phyloP scores from a whole-genome alignment of 768 basidiomycete genomes.

The Porphyrellus cyaneotinctus region DNA sequence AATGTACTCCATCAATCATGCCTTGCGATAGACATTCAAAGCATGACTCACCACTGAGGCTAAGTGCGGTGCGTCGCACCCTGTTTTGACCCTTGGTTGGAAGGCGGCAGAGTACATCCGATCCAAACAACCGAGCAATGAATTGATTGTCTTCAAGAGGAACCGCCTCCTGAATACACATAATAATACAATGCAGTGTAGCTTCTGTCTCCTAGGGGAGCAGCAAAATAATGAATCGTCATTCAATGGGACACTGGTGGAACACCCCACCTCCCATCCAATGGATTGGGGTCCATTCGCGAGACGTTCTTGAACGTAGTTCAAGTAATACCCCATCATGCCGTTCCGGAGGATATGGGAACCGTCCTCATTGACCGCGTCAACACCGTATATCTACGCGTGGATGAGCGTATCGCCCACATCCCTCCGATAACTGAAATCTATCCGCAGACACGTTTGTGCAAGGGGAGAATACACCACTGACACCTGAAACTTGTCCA shows the following conservation, averaged over 20 bases:
- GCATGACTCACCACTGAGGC: constrained; percentile 61
- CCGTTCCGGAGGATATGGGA: constrained; percentile 74
- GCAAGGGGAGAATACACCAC: constrained; percentile 22
- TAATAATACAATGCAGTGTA: constrained; percentile 77
- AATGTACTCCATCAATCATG: not conserved
- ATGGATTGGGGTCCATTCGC: constrained; percentile 38
- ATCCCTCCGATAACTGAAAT: constrained; percentile 70
- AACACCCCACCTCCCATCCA: constrained; percentile 70
- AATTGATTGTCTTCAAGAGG: constrained; percentile 52
- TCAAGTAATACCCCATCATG: constrained; percentile 70
- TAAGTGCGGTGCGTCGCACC: constrained; percentile 68
- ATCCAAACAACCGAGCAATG: constrained; percentile 64
- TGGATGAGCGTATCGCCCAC: constrained; percentile 87
- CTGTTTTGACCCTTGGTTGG: constrained; percentile 62
- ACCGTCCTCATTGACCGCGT: not conserved
- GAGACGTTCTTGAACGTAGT: constrained; percentile 56
- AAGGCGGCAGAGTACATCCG: constrained; percentile 63
- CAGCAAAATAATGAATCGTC: not conserved
- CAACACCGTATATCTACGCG: constrained; percentile 49
- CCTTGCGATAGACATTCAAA: not conserved
- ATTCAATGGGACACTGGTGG: not conserved
- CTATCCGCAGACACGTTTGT: not conserved
- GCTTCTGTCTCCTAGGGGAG: constrained; percentile 74
- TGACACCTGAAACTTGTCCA: constrained; percentile 76
- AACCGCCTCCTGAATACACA: constrained; percentile 84